Evolutionary conservation across 2,329 filamentous ascomycete species (phyloP), one percentile per base, ranked within the genome.

Genomic region (Ophiostoma sp.): DNA sequence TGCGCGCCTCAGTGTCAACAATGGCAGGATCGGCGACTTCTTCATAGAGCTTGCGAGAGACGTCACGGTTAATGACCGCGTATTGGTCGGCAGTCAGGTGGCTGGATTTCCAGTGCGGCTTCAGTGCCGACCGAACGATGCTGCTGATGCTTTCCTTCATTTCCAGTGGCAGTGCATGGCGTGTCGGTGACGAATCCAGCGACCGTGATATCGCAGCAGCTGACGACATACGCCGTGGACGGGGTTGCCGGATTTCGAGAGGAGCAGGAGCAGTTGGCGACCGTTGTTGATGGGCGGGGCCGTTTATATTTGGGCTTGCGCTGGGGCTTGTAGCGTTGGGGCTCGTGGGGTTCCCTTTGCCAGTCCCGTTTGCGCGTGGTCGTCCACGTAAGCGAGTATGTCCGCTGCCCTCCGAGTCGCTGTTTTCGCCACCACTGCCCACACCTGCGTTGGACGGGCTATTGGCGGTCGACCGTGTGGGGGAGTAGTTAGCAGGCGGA

Each of bases 61-160:
- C 91, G 74, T 92, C 91, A 75, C 94, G 91, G 80, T 98, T 98
- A 82, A 98, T 97, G 73, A 90, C 90, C 2, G 93, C 95, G 81
- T 97, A 99, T 81, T 98, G 92, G 74, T 97, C 93, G 77, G 94
- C 93, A 22, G 91, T 94, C 75, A 98, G 87, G 75, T 91, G 89
- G 77, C 92, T 91, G 57, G 91, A 91, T 75, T 91, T 88, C 85
- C 95, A 98, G 76, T 94, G 89, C 42, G 95, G 94, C 77, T 93
- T 93, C 59, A 99, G 85, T 6, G 93, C 93, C 57, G 87, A 85
- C 76, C 93, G 93, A 77, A 98, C 96, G 82, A 98, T 94, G 77
- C 91, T 91, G 80, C 94, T 95, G 76, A 99, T 92, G 79, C 91
- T 94, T 77, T 93, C 91, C 81, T 99, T 99, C 76, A 93, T 92